Base-by-base conservation (phyloP, 2,329 filamentous ascomycete species). In the Venturiaceae sp. region DNA sequence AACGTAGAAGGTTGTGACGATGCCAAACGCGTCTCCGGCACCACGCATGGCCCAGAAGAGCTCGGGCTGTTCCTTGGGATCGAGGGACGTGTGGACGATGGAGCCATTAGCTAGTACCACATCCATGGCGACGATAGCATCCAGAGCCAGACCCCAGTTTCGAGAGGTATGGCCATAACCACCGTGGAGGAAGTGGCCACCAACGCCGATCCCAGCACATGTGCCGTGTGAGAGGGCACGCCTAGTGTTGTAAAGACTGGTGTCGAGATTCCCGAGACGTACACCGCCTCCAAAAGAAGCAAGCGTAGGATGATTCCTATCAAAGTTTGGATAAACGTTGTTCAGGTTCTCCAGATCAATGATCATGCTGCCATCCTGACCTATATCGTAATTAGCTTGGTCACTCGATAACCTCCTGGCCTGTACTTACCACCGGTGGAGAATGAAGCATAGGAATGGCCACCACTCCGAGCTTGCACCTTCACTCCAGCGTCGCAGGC, bases 381-480 rank as follows among this genome's bases (percentile, higher is more conserved):
- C 78, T 28, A 44, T 34, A 7, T 39, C 37, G 16, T 39, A 9
- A 9, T 36, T 19, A 36, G 3, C 5, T 53, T 30, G 23, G 23
- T 5, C 7, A 14, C 8, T 13, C 5, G 23, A 5, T 26, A 11
- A 19, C n/a, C 30, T 9, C 52, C 23, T 3, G 32, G 30, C 32
- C 3, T 21, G 32, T 21, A 54, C 32, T 77, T 77, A 47, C 44
- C 44, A 5, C 44, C 44, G 0, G 77, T 72, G 3, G 76, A 76
- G 60, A 74, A 76, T 0, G 75, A 77, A 0, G 74, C 83, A 62
- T 84, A 87, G 0, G 82, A 86, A 64, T 87, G 84, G 0, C 84
- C 84, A 3, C 84, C 84, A 1, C 82, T 83, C 62, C 77, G 81
- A 23, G 84, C 79, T 65, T 86, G 83, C 0, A 86, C 81, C 62